These are phyloP conservation scores for Coniochaeta prunicola DNA, from an alignment of 2,329 filamentous ascomycete genomes.

Conservation along the genomic window DNA sequence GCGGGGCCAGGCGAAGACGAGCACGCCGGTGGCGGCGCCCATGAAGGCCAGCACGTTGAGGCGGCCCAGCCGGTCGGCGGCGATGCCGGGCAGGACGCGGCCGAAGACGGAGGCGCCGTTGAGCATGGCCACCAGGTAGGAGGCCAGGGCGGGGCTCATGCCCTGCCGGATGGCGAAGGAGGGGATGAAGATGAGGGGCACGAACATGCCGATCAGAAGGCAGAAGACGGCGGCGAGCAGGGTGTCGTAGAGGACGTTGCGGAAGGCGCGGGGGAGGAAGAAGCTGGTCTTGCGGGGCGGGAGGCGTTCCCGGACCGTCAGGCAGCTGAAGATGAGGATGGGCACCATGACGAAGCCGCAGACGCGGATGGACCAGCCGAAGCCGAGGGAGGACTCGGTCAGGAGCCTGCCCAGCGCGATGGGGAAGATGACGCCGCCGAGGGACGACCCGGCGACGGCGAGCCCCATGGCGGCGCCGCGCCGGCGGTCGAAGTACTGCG, in stretches of 20 bases:
- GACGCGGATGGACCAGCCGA: constrained; percentile 27
- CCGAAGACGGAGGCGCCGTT: constrained; percentile 50
- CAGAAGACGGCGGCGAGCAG: constrained; percentile 14
- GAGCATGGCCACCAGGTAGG: constrained; percentile 57
- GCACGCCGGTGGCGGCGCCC: constrained; percentile 12
- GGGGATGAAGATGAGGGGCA: constrained; percentile 46
- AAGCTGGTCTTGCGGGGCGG: constrained; percentile 18
- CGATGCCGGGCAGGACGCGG: constrained; percentile 42
- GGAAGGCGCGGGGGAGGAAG: constrained; percentile 24
- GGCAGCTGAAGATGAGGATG: constrained; percentile 22
- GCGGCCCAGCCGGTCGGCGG: constrained; percentile 43
- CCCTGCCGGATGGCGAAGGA: constrained; percentile 41
- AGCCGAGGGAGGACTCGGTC: constrained; percentile 14
- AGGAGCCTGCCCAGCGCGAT: constrained; percentile 28
- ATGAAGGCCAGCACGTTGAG: constrained; percentile 29
- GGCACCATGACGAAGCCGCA: constrained; percentile 34
- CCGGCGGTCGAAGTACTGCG: constrained; percentile 30
- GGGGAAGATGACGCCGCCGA: constrained; percentile 40
- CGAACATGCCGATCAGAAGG: constrained; percentile 34
- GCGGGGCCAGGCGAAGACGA: constrained; percentile 20
- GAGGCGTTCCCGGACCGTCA: constrained; percentile 11
- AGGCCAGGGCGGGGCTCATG: constrained; percentile 39
- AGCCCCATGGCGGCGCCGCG: constrained; percentile 30
- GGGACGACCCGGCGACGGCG: constrained; percentile 26
- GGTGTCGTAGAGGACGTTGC: constrained; percentile 11